Conservation (phyloP, 2,329 filamentous ascomycete species). For the Pseudogymnoascus sp. region DNA sequence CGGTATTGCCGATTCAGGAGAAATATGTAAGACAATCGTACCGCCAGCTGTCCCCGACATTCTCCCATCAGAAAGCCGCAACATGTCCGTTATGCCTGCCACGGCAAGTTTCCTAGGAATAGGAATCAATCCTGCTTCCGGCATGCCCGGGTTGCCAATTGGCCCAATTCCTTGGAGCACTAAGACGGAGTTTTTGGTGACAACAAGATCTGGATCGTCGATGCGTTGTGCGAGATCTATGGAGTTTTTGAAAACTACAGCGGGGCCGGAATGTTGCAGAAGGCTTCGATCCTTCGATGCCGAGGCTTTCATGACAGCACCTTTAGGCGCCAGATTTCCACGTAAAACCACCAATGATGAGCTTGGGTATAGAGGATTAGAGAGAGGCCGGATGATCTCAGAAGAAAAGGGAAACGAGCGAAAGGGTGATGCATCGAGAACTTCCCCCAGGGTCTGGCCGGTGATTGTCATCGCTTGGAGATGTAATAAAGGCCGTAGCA, state of each 20-base stretch:
- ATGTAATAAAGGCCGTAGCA: conserved; percentile 36
- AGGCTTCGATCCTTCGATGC: conserved; percentile 39
- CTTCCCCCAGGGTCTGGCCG: conserved; percentile 38
- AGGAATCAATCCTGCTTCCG: conserved; percentile 42
- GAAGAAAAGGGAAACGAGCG: conserved; percentile 32
- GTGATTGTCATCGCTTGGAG: conserved; percentile 37
- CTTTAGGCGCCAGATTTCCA: conserved; percentile 40
- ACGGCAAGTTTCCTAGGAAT: conserved; percentile 39
- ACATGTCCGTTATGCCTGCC: conserved; percentile 42
- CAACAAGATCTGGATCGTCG: conserved; percentile 35
- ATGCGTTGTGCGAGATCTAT: conserved; percentile 37
- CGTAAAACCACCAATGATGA: conserved; percentile 37
- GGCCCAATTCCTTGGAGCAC: conserved; percentile 41
- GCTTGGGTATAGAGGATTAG: conserved; percentile 35
- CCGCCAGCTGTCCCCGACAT: conserved; percentile 48
- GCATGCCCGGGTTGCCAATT: conserved; percentile 44
- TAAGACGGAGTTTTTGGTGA: conserved; percentile 36
- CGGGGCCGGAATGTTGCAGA: conserved; percentile 35
- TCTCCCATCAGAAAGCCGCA: conserved; percentile 43
- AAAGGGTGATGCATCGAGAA: conserved; percentile 35
- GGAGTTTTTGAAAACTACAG: conserved; percentile 40
- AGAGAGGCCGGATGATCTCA: conserved; percentile 35
- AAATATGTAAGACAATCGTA: conserved; percentile 44
- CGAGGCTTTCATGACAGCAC: conserved; percentile 41
- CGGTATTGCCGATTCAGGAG: conserved; percentile 40